Evolutionary conservation across 495 filamentous ascomycete species (phyloP).

Genomic region (Talaromyces stipitatus): DNA sequence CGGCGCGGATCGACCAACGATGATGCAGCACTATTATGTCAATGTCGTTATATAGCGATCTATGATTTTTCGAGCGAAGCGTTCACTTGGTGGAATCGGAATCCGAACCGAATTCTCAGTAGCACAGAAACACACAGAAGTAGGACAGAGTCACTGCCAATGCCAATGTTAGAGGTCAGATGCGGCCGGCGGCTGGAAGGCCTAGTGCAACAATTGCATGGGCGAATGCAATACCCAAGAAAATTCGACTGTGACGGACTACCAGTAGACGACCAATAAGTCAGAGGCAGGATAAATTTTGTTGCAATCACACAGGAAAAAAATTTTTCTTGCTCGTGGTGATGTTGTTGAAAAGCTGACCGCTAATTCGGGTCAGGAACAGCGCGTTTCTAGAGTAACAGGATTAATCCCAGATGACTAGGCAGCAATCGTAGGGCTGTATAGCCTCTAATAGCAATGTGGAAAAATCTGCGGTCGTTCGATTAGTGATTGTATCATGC

Average conservation of each 20-base stretch:
- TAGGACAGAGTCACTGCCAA: not conserved
- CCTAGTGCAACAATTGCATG: not conserved
- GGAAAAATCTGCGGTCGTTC: not conserved
- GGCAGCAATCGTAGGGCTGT: slow-evolving; percentile 6
- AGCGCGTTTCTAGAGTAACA: slow-evolving; percentile 2
- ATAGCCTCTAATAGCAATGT: not conserved
- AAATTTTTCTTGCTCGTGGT: not conserved
- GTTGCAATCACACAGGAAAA: slow-evolving; percentile 2
- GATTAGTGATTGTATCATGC: not conserved
- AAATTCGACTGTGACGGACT: not conserved
- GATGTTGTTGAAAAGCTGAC: slow-evolving; percentile 4
- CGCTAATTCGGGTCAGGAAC: slow-evolving; percentile 8
- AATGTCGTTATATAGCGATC: not conserved
- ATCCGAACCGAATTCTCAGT: not conserved
- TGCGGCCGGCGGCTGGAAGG: not conserved
- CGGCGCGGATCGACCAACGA: not conserved
- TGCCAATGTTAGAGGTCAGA: not conserved
- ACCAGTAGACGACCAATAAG: not conserved
- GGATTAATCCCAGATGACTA: not conserved
- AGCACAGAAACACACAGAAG: not conserved
- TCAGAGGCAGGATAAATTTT: not conserved
- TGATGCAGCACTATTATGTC: not conserved
- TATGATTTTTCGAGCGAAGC: not conserved
- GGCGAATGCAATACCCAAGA: not conserved
- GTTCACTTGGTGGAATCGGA: not conserved